A percentile compares a stretch with the other conserved stretches of the same genome.
These are phyloP conservation scores for Emmonsia crescens DNA, from an alignment of 2,329 filamentous ascomycete genomes.

Conservation along the genomic window DNA sequence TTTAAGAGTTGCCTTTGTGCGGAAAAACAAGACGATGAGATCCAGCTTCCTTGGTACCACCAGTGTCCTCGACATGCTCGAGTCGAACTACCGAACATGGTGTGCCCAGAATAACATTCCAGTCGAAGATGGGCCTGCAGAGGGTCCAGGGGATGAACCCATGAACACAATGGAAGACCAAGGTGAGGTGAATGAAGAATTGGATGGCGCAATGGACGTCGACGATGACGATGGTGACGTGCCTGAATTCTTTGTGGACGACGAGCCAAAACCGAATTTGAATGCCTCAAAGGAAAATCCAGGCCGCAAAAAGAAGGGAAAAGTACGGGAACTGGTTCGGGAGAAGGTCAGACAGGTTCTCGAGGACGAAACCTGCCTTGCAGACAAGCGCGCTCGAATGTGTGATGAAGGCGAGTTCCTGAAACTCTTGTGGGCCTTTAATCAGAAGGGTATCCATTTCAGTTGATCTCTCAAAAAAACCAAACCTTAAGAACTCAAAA, in stretches of 20 bases:
- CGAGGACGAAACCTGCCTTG: constrained; percentile 66
- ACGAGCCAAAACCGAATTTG: constrained; percentile 31
- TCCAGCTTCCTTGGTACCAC: constrained; percentile 70
- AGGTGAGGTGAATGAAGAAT: constrained; percentile 34
- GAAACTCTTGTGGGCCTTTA: constrained; percentile 70
- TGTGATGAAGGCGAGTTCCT: constrained; percentile 92
- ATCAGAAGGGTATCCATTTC: constrained; percentile 89
- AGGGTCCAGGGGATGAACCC: constrained; percentile 23
- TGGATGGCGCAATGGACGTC: constrained; percentile 42
- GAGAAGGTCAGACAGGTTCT: constrained; percentile 80
- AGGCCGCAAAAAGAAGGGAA: constrained; percentile 62
- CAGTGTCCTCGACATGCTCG: constrained; percentile 70
- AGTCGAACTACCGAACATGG: constrained; percentile 81
- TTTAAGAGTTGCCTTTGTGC: constrained; percentile 66
- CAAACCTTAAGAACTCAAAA: neutral
- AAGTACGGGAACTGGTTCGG: constrained; percentile 68
- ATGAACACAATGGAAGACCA: constrained; percentile 27
- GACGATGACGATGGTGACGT: constrained; percentile 51
- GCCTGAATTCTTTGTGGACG: constrained; percentile 75
- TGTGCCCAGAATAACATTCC: constrained; percentile 76
- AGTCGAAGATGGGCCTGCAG: constrained; percentile 54
- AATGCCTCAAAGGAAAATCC: constrained; percentile 42
- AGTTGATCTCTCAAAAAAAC: constrained; percentile 37
- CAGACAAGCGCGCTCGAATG: constrained; percentile 70
- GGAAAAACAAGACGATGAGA: constrained; percentile 84